A percentile compares a stretch with the other conserved stretches of the same genome.
phyloP scores from a whole-genome alignment of 306 rosid species.

The Albizia julibrissin region DNA sequence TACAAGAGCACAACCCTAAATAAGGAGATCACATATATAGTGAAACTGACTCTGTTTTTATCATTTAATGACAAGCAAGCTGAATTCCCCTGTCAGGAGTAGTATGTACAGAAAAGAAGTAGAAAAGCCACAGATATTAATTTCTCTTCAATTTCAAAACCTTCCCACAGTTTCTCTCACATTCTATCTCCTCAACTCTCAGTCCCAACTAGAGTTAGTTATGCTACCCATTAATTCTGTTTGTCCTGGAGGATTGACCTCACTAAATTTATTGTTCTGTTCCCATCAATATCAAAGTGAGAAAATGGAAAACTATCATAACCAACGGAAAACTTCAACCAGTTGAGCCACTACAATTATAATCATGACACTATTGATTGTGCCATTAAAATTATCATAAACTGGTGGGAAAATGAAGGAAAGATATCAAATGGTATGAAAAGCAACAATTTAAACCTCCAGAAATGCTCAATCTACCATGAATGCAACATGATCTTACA shows the following conservation, averaged over 20 bases:
- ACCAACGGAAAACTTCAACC: neutral
- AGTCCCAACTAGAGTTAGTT: neutral
- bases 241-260: neutral
- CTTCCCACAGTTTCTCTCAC: neutral
- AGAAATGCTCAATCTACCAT: conserved; percentile 39
- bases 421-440: neutral
- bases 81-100: neutral
- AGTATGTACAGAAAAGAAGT: neutral
- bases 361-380: conserved; percentile 7
- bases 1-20: conserved; percentile 6
- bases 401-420: neutral
- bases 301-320: conserved; percentile 22
- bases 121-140: neutral
- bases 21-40: neutral
- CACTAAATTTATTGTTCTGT: neutral
- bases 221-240: neutral
- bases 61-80: neutral
- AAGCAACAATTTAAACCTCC: conserved; percentile 23
- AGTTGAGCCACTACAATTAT: neutral
- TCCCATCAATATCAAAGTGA: neutral
- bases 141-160: neutral
- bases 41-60: neutral
- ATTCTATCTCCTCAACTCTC: neutral
- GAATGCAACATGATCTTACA: conserved; percentile 68
- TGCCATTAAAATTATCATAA: neutral